phyloP scores from a whole-genome alignment of 768 basidiomycete genomes.

The Dioszegia aurantiaca region DNA sequence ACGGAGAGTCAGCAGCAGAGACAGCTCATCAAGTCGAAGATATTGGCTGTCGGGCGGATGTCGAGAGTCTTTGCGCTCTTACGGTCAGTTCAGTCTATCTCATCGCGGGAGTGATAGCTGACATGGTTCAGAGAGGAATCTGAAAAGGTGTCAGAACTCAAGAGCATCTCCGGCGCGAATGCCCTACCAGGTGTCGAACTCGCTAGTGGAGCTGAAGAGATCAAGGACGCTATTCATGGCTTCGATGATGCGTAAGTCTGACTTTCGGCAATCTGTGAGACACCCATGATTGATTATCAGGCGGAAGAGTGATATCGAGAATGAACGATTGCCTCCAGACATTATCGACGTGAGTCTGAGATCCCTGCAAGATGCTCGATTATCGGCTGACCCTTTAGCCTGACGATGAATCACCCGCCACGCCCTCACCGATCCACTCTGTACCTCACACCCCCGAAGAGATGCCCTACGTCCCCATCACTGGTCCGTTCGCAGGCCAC shows the following conservation, averaged over 20 bases:
- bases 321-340: constrained; percentile 95
- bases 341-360: constrained; percentile 70
- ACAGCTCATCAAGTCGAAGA: constrained; percentile 96
- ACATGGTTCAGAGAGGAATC: constrained; percentile 78
- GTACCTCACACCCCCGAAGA: constrained; percentile 44
- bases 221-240: constrained; percentile 86
- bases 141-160: constrained; percentile 94
- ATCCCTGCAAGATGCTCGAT: background rate
- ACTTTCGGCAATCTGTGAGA: background rate
- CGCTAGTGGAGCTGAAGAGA: constrained; percentile 84
- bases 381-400: constrained; percentile 36
- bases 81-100: constrained; percentile 60
- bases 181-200: constrained; percentile 76
- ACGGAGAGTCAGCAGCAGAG: constrained; percentile 61
- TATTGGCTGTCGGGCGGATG: constrained; percentile 95
- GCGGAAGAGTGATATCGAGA: constrained; percentile 96
- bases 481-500: constrained; percentile 6
- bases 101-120: constrained; percentile 3
- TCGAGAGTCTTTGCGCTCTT: constrained; percentile 91
- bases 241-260: constrained; percentile 92
- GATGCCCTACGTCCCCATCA: constrained; percentile 14
- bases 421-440: constrained; percentile 36
- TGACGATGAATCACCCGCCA: constrained; percentile 46
- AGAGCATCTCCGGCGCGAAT: constrained; percentile 73
- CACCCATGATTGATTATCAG: constrained; percentile 54